Percentiles rank a stretch among this genome's conserved stretches.
phyloP scores from a whole-genome alignment of 2,329 filamentous ascomycete genomes.

The Helotiales sp. region DNA sequence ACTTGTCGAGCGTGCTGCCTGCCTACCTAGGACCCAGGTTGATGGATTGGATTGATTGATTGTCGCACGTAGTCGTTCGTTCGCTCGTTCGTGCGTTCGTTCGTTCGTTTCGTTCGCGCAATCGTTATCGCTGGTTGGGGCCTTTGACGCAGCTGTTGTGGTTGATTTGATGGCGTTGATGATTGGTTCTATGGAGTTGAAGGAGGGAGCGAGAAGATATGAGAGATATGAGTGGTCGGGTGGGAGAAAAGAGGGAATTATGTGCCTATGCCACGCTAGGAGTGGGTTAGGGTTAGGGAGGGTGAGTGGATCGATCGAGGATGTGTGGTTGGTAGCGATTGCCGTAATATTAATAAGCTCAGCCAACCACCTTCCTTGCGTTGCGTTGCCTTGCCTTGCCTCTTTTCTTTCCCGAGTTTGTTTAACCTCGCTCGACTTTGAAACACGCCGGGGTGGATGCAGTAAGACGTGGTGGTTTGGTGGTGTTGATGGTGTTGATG shows the following conservation, averaged over 20 bases:
- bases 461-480: not conserved
- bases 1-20: conserved; percentile 1
- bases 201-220: conserved; percentile 25
- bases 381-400: not conserved
- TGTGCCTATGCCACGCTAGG: not conserved
- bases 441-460: not conserved
- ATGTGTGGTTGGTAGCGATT: not conserved
- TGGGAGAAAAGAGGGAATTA: conserved; percentile 4
- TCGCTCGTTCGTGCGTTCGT: not conserved
- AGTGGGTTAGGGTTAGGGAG: not conserved
- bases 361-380: not conserved
- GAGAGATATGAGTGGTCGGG: conserved; percentile 31
- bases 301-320: not conserved
- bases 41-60: too few relatives aligned
- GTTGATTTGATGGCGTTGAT: conserved; percentile 31
- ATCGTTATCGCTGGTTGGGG: conserved; percentile 28
- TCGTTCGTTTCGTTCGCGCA: conserved; percentile 4
- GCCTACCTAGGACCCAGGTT: conserved; percentile 8
- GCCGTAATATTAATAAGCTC: not conserved
- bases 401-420: not conserved
- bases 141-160: conserved; percentile 23
- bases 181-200: conserved; percentile 36
- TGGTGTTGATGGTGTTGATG: too few relatives aligned
- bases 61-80: conserved; percentile 3
- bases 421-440: not conserved